Evolutionary conservation across 169 alveolate genomes (phyloP).

Genomic region (Sarcocystis neurona): DNA sequence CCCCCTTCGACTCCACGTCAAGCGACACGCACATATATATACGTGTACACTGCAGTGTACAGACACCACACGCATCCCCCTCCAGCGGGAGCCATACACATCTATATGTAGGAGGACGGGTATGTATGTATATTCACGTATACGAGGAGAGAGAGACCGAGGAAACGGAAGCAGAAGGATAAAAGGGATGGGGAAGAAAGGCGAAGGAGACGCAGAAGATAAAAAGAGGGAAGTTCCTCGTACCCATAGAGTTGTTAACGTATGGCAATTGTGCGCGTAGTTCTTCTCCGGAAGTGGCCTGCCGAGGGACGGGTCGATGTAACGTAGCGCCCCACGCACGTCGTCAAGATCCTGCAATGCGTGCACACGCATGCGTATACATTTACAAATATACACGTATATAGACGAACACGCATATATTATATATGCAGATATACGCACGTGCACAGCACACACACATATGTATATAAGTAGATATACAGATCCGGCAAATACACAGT

Average conservation of each 20-base stretch:
- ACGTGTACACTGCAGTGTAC: too few relatives aligned
- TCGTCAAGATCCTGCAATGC: slow-evolving; percentile 36
- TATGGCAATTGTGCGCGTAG: slow-evolving; percentile 85
- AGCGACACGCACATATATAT: too few relatives aligned
- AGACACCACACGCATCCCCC: too few relatives aligned
- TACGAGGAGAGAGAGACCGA: not conserved
- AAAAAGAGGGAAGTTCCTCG: not conserved
- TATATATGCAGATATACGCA: not conserved
- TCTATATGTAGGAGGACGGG: too few relatives aligned
- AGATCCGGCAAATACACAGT: too few relatives aligned
- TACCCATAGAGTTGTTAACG: slow-evolving; percentile 76
- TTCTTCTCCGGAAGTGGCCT: slow-evolving; percentile 77
- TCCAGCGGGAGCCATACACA: too few relatives aligned
- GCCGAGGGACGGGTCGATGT: slow-evolving; percentile 81
- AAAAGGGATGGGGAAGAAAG: not conserved
- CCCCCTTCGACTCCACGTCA: too few relatives aligned
- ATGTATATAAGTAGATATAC: not conserved
- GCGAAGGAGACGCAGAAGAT: not conserved
- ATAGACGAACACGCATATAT: not conserved
- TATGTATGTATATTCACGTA: too few relatives aligned
- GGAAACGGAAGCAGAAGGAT: not conserved
- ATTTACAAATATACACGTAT: not conserved
- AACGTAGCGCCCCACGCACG: slow-evolving; percentile 66
- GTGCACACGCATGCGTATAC: not conserved
- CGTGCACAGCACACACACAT: not conserved